Evolutionary conservation across 2,329 filamentous ascomycete genomes (phyloP), one percentile per base, ranked within the genome.

Genomic region (Verticillium dahliae): DNA sequence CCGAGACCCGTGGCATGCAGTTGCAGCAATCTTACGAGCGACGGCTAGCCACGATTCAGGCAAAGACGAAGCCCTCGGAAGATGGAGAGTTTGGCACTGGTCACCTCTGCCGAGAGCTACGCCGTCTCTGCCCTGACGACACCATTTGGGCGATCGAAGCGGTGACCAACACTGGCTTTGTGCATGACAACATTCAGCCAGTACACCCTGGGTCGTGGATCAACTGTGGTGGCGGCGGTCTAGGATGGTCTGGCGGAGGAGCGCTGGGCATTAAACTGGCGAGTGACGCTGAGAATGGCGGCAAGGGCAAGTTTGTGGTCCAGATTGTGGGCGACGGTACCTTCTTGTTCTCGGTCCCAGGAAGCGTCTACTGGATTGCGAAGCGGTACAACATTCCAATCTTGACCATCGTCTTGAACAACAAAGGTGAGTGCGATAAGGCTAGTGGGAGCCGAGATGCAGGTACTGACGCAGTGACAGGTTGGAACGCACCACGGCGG

Each of bases 131-230:
- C 31, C 72, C 76, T 1, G 70, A 74, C 10, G 78, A 78, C 66
- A 90, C 90, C 0, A 90, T 94, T 63, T 94, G 85, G 77, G 88
- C 86, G 2, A 79, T 95, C 54, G 91, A 95, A 74, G 87, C 91
- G 0, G 91, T 95, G 0, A 95, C 91, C 0, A 86, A 90, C 62
- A 86, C 87, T 0, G 73, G 73, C 0, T 82, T 86, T 34, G 86
- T 92, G 1, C 81, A 85, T 33, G 89, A 95, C 66, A 90, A 92
- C 65, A 76, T 95, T 7, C 86, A 87, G 67, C 82, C 86, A 2
- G 86, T 81, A 0, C 69, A 85, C 0, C 90, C 90, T 0, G 89
- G 90, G 0, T 86, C 85, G 0, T 92, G 88, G 88, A 85, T 94
- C 69, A 93, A 92, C 72, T 93, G 90, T 70, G 90, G 90, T 1